These are phyloP conservation scores for Beauveria caledonica DNA, from an alignment of 2,329 filamentous ascomycete genomes.

Conservation along the genomic window DNA sequence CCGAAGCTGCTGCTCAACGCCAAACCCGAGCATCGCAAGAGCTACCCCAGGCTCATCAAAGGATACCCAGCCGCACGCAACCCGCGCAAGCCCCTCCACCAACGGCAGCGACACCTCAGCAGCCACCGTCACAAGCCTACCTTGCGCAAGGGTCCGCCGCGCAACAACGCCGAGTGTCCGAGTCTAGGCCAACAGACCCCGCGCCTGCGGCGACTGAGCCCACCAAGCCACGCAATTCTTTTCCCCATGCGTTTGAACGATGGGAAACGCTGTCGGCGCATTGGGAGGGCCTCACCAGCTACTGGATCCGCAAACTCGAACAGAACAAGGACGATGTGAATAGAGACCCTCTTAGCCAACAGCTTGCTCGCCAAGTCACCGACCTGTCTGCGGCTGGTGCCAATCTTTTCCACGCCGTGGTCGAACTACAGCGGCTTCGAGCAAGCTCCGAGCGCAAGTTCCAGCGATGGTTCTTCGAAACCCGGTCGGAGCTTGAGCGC, in stretches of 20 bases:
- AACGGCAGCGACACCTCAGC: neutral
- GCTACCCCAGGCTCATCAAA: slow-evolving; percentile 3
- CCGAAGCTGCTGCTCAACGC: slow-evolving; percentile 23
- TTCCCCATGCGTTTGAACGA: slow-evolving; percentile 93
- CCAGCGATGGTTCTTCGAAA: slow-evolving; percentile 98
- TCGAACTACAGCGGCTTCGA: slow-evolving; percentile 86
- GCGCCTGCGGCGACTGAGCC: slow-evolving; percentile 11
- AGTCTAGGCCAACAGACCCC: slow-evolving; percentile 15
- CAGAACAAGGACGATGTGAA: slow-evolving; percentile 82
- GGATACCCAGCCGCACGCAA: slow-evolving; percentile 9
- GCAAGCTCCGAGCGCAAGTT: slow-evolving; percentile 97
- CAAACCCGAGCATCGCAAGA: slow-evolving; percentile 9
- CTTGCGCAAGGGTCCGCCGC: slow-evolving; percentile 11
- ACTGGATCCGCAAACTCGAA: slow-evolving; percentile 91
- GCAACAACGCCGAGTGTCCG: slow-evolving; percentile 14
- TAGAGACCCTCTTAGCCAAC: slow-evolving; percentile 73
- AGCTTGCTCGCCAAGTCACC: slow-evolving; percentile 87
- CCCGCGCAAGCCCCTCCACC: neutral
- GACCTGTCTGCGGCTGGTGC: slow-evolving; percentile 95
- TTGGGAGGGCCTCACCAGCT: slow-evolving; percentile 95
- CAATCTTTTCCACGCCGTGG: slow-evolving; percentile 94
- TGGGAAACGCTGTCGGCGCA: slow-evolving; percentile 97
- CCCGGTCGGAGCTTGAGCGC: slow-evolving; percentile 77
- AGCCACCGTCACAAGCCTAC: slow-evolving; percentile 9
- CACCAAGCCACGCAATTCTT: slow-evolving; percentile 56